Conservation (phyloP, 495 filamentous ascomycete genomes). For the Hypomontagnella monticulosa region DNA sequence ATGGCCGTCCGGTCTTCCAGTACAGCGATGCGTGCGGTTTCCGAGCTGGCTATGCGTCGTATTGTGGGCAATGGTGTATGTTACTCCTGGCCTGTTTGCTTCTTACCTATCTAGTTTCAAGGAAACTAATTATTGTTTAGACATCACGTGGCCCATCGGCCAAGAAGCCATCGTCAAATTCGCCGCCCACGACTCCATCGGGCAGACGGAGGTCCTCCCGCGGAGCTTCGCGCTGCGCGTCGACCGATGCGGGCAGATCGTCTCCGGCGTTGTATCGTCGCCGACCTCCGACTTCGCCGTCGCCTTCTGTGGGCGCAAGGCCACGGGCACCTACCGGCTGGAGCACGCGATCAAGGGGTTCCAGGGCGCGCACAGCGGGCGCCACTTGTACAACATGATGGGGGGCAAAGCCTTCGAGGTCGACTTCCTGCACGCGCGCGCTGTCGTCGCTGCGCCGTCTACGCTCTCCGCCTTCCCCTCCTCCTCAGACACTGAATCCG, state of each 20-base stretch:
- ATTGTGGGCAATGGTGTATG: slow-evolving; percentile 47
- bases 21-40: slow-evolving; percentile 49
- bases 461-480: not conserved
- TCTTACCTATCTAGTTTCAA: not conserved
- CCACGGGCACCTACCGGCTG: slow-evolving; percentile 40
- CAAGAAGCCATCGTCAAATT: slow-evolving; percentile 47
- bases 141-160: slow-evolving; percentile 51
- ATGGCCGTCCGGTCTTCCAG: slow-evolving; percentile 45
- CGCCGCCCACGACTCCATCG: slow-evolving; percentile 48
- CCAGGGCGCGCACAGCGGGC: slow-evolving; percentile 44
- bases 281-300: slow-evolving; percentile 29
- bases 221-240: slow-evolving; percentile 41
- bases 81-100: not conserved
- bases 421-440: slow-evolving; percentile 41
- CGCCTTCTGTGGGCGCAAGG: slow-evolving; percentile 46
- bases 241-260: slow-evolving; percentile 49
- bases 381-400: slow-evolving; percentile 50
- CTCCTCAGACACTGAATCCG: not conserved
- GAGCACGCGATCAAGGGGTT: slow-evolving; percentile 45
- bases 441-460: not conserved
- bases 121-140: not conserved
- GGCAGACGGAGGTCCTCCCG: slow-evolving; percentile 45
- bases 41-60: slow-evolving; percentile 48
- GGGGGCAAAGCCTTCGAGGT: slow-evolving; percentile 49
- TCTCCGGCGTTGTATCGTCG: slow-evolving; percentile 42